phyloP scores from a whole-genome alignment of 257 asterid genomes.

The Solanum corneliomulleri region DNA sequence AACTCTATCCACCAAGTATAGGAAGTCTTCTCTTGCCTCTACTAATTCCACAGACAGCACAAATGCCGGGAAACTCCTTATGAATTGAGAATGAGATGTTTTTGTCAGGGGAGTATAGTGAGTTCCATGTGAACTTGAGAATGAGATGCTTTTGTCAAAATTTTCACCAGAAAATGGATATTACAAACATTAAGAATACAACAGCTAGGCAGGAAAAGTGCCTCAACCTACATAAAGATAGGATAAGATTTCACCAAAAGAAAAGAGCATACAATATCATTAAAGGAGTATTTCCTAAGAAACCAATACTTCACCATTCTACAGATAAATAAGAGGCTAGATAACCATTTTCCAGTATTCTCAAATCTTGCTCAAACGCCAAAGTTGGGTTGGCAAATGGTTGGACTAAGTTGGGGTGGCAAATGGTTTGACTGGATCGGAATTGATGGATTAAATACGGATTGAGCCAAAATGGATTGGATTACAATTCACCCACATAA shows the following conservation, averaged over 20 bases:
- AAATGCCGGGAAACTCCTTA: background rate
- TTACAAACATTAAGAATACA: background rate
- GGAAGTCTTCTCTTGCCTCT: background rate
- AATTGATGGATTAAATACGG: background rate
- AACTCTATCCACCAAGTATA: background rate
- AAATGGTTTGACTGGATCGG: background rate
- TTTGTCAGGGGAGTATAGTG: background rate
- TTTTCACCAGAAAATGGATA: background rate
- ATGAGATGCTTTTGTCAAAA: background rate
- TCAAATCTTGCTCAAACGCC: background rate
- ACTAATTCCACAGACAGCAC: background rate
- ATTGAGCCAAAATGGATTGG: background rate
- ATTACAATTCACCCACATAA: background rate
- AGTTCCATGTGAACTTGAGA: background rate
- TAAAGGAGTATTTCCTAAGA: background rate
- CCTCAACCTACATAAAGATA: background rate
- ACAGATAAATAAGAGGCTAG: background rate
- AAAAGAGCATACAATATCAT: background rate
- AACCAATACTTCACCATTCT: background rate
- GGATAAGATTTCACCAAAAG: background rate
- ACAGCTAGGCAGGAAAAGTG: background rate
- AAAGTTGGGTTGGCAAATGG: background rate
- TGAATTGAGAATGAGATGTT: background rate
- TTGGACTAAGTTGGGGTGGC: background rate
- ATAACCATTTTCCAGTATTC: background rate